Conservation (phyloP, 2,329 filamentous ascomycete species). For the Podosphaera fusca region DNA sequence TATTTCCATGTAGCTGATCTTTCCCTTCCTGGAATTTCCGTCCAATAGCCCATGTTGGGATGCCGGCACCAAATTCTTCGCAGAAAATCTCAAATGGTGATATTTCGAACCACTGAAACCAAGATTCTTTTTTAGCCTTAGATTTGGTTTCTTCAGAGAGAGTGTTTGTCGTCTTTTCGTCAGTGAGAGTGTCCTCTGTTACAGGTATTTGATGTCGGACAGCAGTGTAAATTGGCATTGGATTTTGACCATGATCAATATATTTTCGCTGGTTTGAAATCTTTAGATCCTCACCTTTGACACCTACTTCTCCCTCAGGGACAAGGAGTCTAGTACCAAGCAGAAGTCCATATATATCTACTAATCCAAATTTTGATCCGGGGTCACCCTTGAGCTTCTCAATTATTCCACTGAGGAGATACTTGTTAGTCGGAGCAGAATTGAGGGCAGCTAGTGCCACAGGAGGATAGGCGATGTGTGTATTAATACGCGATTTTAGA, state of each 20-base stretch:
- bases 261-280: slow-evolving; percentile 66
- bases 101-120: slow-evolving; percentile 97
- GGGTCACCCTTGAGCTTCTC: slow-evolving; percentile 77
- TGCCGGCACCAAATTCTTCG: slow-evolving; percentile 74
- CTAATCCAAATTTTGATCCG: slow-evolving; percentile 62
- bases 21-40: slow-evolving; percentile 54
- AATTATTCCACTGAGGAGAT: slow-evolving; percentile 64
- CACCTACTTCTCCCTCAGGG: slow-evolving; percentile 57
- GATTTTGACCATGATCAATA: slow-evolving; percentile 55
- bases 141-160: slow-evolving; percentile 27
- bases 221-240: slow-evolving; percentile 84
- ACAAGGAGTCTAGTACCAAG: slow-evolving; percentile 69
- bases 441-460: slow-evolving; percentile 59
- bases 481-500: slow-evolving; percentile 58
- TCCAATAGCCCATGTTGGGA: slow-evolving; percentile 84
- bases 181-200: slow-evolving; percentile 22
- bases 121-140: slow-evolving; percentile 40
- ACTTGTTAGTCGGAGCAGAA: slow-evolving; percentile 83
- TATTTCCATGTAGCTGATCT: slow-evolving; percentile 40
- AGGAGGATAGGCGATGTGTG: slow-evolving; percentile 85
- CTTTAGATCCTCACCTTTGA: slow-evolving; percentile 64
- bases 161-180: slow-evolving; percentile 16
- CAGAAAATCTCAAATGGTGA: slow-evolving; percentile 91
- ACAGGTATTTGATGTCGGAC: slow-evolving; percentile 86
- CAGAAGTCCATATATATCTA: slow-evolving; percentile 78